These are phyloP conservation scores for Polytrichum commune DNA, from an alignment of 225 moss, liverwort and hornwort genomes.

Conservation along the genomic window DNA sequence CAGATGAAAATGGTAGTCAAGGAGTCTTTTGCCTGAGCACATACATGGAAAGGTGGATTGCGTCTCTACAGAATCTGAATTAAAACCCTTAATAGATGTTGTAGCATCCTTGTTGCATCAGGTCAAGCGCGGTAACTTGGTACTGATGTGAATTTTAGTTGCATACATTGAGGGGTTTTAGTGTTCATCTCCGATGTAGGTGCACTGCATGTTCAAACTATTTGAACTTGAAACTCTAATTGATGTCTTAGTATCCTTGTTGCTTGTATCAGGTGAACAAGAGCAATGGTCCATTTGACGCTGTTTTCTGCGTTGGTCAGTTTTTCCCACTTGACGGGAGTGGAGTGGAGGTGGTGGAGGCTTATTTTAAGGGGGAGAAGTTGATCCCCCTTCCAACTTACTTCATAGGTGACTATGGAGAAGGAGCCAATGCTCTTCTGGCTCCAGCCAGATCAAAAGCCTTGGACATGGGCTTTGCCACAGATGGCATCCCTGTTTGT, in stretches of 20 bases:
- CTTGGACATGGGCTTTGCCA: constrained; percentile 51
- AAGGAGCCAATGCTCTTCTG: constrained; percentile 57
- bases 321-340: constrained; percentile 64
- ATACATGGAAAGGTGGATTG: too few species aligned
- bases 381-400: constrained; percentile 75
- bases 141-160: not conserved
- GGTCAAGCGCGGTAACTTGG: not conserved
- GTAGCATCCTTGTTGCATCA: too few species aligned
- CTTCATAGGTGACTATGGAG: constrained; percentile 88
- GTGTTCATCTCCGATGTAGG: too few species aligned
- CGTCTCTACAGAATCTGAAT: too few species aligned
- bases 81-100: too few species aligned
- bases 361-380: constrained; percentile 54
- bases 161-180: too few species aligned
- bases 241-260: too few species aligned
- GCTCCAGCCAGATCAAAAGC: constrained; percentile 58
- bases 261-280: constrained; percentile 66
- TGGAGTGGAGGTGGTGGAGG: constrained; percentile 55
- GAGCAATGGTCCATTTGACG: constrained; percentile 84
- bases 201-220: too few species aligned
- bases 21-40: too few species aligned
- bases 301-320: constrained; percentile 83
- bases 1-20: not conserved
- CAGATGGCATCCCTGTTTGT: constrained; percentile 62
- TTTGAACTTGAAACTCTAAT: too few species aligned